A percentile compares a stretch with the other conserved stretches of the same genome.
Conservation (phyloP, 495 filamentous ascomycete genomes). For the Penicillium pancosmium region DNA sequence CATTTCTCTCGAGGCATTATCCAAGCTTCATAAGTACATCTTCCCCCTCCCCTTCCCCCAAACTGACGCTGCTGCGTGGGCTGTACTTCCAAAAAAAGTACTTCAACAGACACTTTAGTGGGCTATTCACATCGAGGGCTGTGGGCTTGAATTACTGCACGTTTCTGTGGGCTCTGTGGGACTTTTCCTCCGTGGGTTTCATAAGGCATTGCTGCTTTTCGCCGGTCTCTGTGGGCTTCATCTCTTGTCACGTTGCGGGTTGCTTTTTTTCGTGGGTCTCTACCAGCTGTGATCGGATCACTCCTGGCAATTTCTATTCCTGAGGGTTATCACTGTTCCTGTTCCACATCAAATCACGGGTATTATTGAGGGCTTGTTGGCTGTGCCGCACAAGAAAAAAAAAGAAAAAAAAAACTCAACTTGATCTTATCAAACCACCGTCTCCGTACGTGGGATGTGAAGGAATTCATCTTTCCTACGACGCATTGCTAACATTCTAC, state of each 20-base stretch:
- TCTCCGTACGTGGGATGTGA: conserved; percentile 29
- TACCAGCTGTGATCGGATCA: conserved; percentile 39
- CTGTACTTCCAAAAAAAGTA: conserved; percentile 43
- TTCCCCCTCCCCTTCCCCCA: conserved; percentile 18
- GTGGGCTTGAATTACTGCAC: conserved; percentile 49
- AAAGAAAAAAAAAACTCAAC: conserved; percentile 12
- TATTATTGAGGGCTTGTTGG: conserved; percentile 46
- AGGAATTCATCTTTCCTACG: conserved; percentile 19
- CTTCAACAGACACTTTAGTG: conserved; percentile 50
- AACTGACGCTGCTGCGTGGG: conserved; percentile 44
- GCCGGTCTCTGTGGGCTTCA: conserved; percentile 54
- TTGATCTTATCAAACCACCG: conserved; percentile 23
- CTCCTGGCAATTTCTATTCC: conserved; percentile 33
- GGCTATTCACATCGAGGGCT: conserved; percentile 54
- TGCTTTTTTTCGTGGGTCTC: conserved; percentile 45
- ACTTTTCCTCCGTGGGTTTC: conserved; percentile 45
- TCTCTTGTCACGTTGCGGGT: conserved; percentile 49
- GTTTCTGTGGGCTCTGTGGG: conserved; percentile 49
- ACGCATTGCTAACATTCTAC: conserved; percentile 35
- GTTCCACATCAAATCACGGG: conserved; percentile 33
- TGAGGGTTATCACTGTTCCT: conserved; percentile 37
- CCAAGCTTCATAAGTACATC: conserved; percentile 20
- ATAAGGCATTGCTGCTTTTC: conserved; percentile 46
- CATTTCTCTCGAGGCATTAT: conserved; percentile 17
- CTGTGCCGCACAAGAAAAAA: conserved; percentile 42